Evolutionary conservation across 2,329 filamentous ascomycete species (phyloP).

Genomic region (Colletotrichum simmondsii): DNA sequence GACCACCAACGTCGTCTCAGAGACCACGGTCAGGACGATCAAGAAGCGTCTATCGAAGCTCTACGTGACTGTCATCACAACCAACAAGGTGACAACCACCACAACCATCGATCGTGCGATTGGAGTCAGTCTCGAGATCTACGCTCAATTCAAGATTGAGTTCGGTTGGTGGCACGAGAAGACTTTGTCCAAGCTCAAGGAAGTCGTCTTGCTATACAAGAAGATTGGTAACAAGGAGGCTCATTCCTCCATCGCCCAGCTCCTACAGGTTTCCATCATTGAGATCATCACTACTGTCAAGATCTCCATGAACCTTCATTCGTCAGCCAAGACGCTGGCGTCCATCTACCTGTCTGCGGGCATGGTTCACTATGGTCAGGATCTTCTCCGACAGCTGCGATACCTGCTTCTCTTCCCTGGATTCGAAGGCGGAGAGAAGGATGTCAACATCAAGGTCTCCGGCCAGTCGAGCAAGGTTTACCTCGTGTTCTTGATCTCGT

Average conservation of each 20-base stretch:
- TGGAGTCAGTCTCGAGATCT: constrained; percentile 49
- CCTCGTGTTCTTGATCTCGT: constrained; percentile 57
- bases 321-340: constrained; percentile 58
- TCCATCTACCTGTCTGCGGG: constrained; percentile 56
- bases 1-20: constrained; percentile 46
- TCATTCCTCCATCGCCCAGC: constrained; percentile 46
- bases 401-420: constrained; percentile 61
- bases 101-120: constrained; percentile 49
- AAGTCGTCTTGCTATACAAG: constrained; percentile 54
- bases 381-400: constrained; percentile 60
- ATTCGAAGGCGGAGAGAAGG: constrained; percentile 39
- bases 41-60: constrained; percentile 61
- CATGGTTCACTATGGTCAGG: constrained; percentile 49
- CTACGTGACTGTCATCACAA: constrained; percentile 51
- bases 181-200: constrained; percentile 54
- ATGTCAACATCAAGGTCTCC: constrained; percentile 49
- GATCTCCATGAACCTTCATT: constrained; percentile 57
- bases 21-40: constrained; percentile 53
- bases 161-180: constrained; percentile 57
- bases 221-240: constrained; percentile 50
- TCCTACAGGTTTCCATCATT: constrained; percentile 52
- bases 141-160: constrained; percentile 53
- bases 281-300: constrained; percentile 50
- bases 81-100: constrained; percentile 47
- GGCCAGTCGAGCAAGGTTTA: constrained; percentile 47